Conservation (phyloP, 805 yeast genomes). For the Grigorovia transvaalensis region DNA sequence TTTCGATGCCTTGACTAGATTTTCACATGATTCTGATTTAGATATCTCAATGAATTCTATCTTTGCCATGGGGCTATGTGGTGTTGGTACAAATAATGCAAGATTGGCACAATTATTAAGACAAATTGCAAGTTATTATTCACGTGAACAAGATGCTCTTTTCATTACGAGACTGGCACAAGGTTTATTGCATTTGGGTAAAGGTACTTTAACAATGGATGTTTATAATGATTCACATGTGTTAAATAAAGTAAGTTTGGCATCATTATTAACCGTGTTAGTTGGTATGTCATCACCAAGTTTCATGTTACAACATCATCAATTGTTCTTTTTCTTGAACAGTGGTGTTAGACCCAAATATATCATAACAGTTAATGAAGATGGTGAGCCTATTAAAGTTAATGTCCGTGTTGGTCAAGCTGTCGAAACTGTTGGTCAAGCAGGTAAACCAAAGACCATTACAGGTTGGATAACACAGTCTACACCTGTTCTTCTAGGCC, state of each 20-base stretch:
- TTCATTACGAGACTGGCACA: constrained; percentile 92
- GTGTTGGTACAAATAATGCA: constrained; percentile 98
- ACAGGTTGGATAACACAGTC: constrained; percentile 99
- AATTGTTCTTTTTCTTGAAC: constrained; percentile 72
- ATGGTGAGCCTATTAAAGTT: constrained; percentile 83
- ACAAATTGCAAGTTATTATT: constrained; percentile 88
- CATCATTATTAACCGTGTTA: constrained; percentile 75
- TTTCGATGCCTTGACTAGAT: constrained; percentile 89
- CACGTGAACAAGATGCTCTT: constrained; percentile 79
- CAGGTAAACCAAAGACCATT: constrained; percentile 96
- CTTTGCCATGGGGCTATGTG: constrained; percentile 94
- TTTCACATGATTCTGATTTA: constrained; percentile 89
- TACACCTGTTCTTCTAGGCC: constrained; percentile 87
- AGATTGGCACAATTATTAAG: constrained; percentile 91
- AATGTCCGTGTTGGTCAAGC: constrained; percentile 98
- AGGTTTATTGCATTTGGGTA: constrained; percentile 90
- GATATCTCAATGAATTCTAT: constrained; percentile 93
- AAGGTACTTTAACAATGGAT: constrained; percentile 83
- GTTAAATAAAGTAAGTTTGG: constrained; percentile 79
- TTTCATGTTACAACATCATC: constrained; percentile 74
- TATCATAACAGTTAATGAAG: constrained; percentile 86
- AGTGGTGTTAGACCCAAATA: constrained; percentile 88
- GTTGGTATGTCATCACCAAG: constrained; percentile 81
- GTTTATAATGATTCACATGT: constrained; percentile 87
- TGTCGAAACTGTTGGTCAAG: constrained; percentile 97